Conservation (phyloP, 371 early-diverging fungal genomes). For the Nematocida sp. region DNA sequence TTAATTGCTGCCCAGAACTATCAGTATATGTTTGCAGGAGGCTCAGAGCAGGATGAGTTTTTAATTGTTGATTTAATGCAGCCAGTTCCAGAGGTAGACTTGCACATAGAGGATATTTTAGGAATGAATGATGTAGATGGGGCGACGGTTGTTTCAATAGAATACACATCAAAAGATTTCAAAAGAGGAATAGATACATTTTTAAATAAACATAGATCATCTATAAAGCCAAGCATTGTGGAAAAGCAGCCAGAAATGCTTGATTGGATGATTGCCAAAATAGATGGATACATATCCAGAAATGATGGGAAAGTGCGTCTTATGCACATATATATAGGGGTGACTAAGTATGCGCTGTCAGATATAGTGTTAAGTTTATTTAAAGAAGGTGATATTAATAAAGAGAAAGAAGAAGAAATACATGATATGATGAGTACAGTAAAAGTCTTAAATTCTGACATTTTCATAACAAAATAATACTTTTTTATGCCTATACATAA, state of each 20-base stretch:
- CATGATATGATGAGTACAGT: conserved; percentile 32
- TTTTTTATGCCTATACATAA: background rate
- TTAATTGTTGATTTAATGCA: conserved; percentile 55
- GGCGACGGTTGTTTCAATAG: conserved; percentile 2
- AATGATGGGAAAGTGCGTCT: conserved; percentile 37
- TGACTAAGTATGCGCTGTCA: conserved; percentile 33
- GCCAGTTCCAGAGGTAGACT: conserved; percentile 40
- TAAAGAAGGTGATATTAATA: conserved; percentile 10
- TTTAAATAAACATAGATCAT: conserved; percentile 5
- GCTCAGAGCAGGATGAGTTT: conserved; percentile 30
- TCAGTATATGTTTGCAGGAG: conserved; percentile 55
- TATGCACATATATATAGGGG: conserved; percentile 36
- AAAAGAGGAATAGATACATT: conserved; percentile 27
- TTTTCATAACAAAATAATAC: conserved; percentile 30
- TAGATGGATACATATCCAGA: conserved; percentile 26
- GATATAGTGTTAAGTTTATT: conserved; percentile 52
- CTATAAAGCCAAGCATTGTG: background rate
- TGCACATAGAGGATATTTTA: conserved; percentile 58
- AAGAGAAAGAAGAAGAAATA: conserved; percentile 26
- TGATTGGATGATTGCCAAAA: conserved; percentile 8
- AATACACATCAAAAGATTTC: conserved; percentile 30
- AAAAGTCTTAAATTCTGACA: conserved; percentile 30
- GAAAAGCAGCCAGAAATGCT: conserved; percentile 8
- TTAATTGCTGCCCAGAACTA: conserved; percentile 48
- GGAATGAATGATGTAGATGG: conserved; percentile 52